Evolutionary conservation across 106 monocot genomes (phyloP).

Genomic region (Apostasia ramifera): DNA sequence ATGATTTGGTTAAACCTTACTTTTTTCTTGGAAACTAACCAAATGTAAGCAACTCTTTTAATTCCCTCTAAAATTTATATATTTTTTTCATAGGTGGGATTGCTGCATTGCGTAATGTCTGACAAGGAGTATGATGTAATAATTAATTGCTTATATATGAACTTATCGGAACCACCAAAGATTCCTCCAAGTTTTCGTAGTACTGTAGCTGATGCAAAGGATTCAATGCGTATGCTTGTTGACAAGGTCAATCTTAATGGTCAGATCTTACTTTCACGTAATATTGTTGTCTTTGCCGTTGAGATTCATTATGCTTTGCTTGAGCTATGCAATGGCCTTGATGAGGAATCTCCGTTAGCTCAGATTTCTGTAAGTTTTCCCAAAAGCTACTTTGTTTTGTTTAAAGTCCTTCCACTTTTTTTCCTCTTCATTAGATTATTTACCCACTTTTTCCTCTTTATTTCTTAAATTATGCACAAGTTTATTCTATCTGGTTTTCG

Average conservation of each 20-base stretch:
- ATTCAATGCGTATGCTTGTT: slow-evolving; percentile 79
- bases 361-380: slow-evolving; percentile 63
- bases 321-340: slow-evolving; percentile 62
- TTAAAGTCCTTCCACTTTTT: background rate
- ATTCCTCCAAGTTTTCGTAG: slow-evolving; percentile 85
- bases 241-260: slow-evolving; percentile 83
- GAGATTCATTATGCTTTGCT: slow-evolving; percentile 73
- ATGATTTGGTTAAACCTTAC: too few species aligned
- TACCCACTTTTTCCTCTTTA: background rate
- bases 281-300: slow-evolving; percentile 55
- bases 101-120: slow-evolving; percentile 76
- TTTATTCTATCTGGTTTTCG: background rate
- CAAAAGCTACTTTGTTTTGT: background rate
- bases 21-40: too few species aligned
- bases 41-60: too few species aligned
- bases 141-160: slow-evolving; percentile 65
- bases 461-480: background rate
- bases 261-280: slow-evolving; percentile 52
- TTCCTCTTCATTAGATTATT: background rate
- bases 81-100: slow-evolving; percentile 34
- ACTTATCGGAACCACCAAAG: slow-evolving; percentile 71
- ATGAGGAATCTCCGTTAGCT: slow-evolving; percentile 79
- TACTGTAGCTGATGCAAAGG: slow-evolving; percentile 39
- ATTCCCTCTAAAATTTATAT: too few species aligned
- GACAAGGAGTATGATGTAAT: slow-evolving; percentile 92